These are phyloP conservation scores for Penicillium dipodomyicola DNA, from an alignment of 495 filamentous ascomycete species.

Conservation along the genomic window DNA sequence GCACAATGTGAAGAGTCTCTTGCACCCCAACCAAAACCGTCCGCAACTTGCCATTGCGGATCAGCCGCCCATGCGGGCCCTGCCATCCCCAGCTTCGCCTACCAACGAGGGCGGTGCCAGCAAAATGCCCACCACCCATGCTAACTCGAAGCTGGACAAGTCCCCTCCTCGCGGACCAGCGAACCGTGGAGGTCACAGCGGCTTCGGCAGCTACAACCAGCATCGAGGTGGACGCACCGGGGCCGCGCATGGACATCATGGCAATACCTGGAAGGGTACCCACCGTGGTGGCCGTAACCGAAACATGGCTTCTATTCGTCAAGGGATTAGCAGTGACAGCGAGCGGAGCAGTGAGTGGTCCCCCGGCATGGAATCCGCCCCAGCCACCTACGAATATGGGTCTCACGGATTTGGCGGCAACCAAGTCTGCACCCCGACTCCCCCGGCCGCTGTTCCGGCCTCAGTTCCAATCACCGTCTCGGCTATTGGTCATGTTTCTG, in stretches of 20 bases:
- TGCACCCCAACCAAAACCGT: constrained; percentile 20
- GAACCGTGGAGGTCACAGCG: not conserved
- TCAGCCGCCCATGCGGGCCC: constrained; percentile 14
- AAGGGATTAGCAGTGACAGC: not conserved
- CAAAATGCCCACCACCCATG: not conserved
- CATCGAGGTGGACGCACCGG: not conserved
- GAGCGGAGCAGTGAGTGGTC: not conserved
- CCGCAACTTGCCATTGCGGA: constrained; percentile 16
- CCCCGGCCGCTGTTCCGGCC: not conserved
- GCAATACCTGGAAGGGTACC: not conserved
- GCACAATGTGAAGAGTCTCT: constrained; percentile 34
- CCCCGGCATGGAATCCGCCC: too few species aligned
- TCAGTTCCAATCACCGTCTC: not conserved
- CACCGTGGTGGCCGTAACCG: not conserved
- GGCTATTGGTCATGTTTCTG: not conserved
- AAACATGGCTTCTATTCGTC: not conserved
- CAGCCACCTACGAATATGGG: not conserved
- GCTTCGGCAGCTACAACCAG: too few species aligned
- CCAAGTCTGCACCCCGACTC: not conserved
- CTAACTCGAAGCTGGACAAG: not conserved
- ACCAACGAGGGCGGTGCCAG: not conserved
- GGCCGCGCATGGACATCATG: not conserved
- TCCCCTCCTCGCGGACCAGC: constrained; percentile 2
- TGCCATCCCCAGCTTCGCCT: constrained; percentile 8
- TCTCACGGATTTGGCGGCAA: not conserved